These are phyloP conservation scores for Cudoniella acicularis DNA, from an alignment of 495 filamentous ascomycete species.

Conservation along the genomic window DNA sequence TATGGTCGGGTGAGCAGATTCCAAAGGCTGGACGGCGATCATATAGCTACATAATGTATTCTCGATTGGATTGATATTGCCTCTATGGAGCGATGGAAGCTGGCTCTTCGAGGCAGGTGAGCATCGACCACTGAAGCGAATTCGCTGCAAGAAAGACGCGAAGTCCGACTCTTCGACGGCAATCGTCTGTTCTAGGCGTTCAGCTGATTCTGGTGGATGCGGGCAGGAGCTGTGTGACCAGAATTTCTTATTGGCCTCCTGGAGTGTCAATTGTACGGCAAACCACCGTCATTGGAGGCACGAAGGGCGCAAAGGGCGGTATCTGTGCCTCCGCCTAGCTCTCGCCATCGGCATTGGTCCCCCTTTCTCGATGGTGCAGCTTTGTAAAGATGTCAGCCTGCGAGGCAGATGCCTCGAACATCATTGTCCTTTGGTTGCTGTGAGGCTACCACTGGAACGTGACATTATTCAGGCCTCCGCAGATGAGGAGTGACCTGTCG, in stretches of 20 bases:
- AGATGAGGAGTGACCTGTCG: not conserved
- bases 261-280: not conserved
- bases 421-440: not conserved
- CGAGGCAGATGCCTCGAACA: not conserved
- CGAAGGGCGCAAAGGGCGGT: not conserved
- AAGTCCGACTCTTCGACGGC: not conserved
- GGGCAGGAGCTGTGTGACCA: not conserved
- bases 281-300: not conserved
- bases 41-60: not conserved
- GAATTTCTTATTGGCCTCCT: not conserved
- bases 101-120: not conserved
- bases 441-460: not conserved
- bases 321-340: not conserved
- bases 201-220: not conserved
- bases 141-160: not conserved
- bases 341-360: not conserved
- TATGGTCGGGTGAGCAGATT: not conserved
- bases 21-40: not conserved
- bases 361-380: not conserved
- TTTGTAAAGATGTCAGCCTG: not conserved
- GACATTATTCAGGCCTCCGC: not conserved
- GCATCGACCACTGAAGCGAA: not conserved
- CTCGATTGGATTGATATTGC: not conserved
- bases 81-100: not conserved
- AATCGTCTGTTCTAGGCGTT: not conserved